phyloP scores from a whole-genome alignment of 306 rosid species.

The Arachis stenosperma region DNA sequence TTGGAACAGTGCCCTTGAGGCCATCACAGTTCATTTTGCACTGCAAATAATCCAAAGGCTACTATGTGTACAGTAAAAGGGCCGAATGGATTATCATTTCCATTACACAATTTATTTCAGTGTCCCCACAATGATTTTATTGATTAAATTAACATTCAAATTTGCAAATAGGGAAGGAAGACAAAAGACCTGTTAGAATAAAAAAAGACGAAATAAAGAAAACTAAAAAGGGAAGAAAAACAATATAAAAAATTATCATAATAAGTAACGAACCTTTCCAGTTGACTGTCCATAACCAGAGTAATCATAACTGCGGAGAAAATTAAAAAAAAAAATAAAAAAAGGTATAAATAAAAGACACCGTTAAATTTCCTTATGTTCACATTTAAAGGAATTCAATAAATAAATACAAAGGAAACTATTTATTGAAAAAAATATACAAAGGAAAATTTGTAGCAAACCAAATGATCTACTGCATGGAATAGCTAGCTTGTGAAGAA shows the following conservation, averaged over 20 bases:
- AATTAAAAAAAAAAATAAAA: not conserved
- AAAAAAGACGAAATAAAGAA: not conserved
- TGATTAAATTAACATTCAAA: not conserved
- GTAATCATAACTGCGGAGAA: conserved; percentile 77
- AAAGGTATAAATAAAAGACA: too few species aligned
- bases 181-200: not conserved
- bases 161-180: not conserved
- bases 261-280: conserved; percentile 74
- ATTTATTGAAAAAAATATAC: conserved; percentile 14
- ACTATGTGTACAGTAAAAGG: not conserved
- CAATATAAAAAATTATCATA: conserved; percentile 2
- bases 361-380: not conserved
- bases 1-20: too few species aligned
- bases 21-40: too few species aligned
- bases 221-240: not conserved
- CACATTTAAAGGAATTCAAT: conserved; percentile 22
- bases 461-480: not conserved
- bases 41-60: too few species aligned
- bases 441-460: not conserved
- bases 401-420: conserved; percentile 1
- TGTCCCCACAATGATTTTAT: not conserved
- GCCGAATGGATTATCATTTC: not conserved
- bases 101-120: not conserved
- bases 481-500: not conserved
- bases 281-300: conserved; percentile 98